Conservation (phyloP, 805 yeast genomes). For the Candida maltosa region DNA sequence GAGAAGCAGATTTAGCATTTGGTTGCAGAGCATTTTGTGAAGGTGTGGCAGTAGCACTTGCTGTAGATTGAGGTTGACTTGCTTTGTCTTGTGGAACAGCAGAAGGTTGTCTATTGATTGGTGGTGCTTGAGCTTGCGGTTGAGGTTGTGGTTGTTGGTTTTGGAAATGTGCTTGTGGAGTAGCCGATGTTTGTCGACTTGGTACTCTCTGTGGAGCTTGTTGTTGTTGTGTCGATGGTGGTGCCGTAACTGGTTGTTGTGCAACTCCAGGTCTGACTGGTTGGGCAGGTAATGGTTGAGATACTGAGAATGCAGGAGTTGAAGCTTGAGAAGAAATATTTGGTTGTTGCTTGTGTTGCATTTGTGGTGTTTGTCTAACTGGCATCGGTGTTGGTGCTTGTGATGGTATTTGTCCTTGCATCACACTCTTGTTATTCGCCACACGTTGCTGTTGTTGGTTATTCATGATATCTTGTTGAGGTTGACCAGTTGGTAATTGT, state of each 20-base stretch:
- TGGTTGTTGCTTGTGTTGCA: conserved; percentile 2
- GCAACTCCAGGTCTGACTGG: not conserved
- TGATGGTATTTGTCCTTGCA: conserved; percentile 6
- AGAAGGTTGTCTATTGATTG: not conserved
- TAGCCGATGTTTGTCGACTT: conserved; percentile 8
- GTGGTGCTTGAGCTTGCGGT: conserved; percentile 1
- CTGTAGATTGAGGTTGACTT: conserved; percentile 3
- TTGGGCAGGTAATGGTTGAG: conserved; percentile 4
- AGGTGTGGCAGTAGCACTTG: conserved; percentile 5
- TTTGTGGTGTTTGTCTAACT: conserved; percentile 10
- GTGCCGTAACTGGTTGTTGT: not conserved
- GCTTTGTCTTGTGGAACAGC: conserved; percentile 3
- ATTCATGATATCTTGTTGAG: conserved; percentile 1
- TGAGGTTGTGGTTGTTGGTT: conserved; percentile 5
- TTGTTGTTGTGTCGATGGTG: conserved; percentile 4
- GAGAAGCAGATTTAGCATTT: conserved; percentile 10
- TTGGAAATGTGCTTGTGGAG: conserved; percentile 7
- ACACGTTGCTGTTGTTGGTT: conserved; percentile 1
- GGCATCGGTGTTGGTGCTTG: conserved; percentile 10
- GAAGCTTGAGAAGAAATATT: conserved; percentile 3
- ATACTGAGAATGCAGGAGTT: conserved; percentile 3
- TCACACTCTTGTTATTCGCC: conserved; percentile 4
- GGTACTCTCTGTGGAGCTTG: not conserved
- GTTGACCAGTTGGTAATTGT: not conserved
- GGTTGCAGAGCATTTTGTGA: no score